A percentile compares a stretch with the other conserved stretches of the same genome.
Conservation (phyloP, 2,329 filamentous ascomycete species). For the Aureobasidium leucospermi region DNA sequence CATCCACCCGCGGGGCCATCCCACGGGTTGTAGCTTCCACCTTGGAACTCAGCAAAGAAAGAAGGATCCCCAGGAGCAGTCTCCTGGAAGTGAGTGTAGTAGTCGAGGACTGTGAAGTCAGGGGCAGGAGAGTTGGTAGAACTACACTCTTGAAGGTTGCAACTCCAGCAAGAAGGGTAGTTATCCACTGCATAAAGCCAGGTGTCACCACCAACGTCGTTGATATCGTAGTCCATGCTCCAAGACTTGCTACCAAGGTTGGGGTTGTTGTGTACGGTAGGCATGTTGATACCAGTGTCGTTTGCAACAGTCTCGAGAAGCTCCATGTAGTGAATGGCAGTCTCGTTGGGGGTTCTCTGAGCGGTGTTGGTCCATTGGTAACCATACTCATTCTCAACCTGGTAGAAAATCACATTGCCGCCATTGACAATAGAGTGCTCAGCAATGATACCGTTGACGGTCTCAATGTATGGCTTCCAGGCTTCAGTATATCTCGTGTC, state of each 20-base stretch:
- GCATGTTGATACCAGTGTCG: constrained; percentile 51
- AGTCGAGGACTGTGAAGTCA: constrained; percentile 44
- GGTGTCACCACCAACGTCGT: constrained; percentile 49
- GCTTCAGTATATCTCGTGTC: constrained; percentile 42
- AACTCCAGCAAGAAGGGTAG: constrained; percentile 54
- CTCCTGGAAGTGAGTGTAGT: constrained; percentile 36
- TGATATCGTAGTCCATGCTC: constrained; percentile 49
- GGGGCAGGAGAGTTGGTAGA: constrained; percentile 52
- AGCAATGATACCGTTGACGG: constrained; percentile 44
- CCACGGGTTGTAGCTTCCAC: constrained; percentile 56
- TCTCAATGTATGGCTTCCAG: constrained; percentile 43
- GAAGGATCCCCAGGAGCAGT: constrained; percentile 42
- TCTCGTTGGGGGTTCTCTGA: constrained; percentile 40
- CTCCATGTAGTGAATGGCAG: constrained; percentile 47
- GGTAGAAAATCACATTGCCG: constrained; percentile 50
- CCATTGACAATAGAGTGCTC: constrained; percentile 51
- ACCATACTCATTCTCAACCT: constrained; percentile 51
- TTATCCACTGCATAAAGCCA: constrained; percentile 24
- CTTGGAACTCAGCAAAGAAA: constrained; percentile 55
- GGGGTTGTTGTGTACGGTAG: constrained; percentile 52
- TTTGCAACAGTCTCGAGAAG: constrained; percentile 47
- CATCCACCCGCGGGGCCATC: constrained; percentile 36
- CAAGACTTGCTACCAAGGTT: constrained; percentile 53
- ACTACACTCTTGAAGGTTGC: constrained; percentile 54
- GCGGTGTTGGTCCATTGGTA: constrained; percentile 15